Percentiles rank a stretch among this genome's conserved stretches.
These are phyloP conservation scores for Didymella glomerata DNA, from an alignment of 2,329 filamentous ascomycete species.

Conservation along the genomic window DNA sequence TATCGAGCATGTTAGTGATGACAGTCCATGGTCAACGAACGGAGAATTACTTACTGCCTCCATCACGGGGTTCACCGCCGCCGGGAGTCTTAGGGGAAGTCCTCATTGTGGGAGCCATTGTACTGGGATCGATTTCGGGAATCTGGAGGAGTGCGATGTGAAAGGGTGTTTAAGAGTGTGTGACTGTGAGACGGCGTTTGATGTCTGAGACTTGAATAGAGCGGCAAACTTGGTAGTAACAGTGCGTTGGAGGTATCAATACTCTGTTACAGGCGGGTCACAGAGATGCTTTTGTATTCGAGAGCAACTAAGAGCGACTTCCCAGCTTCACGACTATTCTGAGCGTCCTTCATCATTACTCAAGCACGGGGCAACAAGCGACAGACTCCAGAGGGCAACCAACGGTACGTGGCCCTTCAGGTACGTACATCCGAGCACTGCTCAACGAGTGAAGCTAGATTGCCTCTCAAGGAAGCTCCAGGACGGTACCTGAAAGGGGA, in stretches of 20 bases:
- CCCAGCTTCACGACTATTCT: slow-evolving; percentile 26
- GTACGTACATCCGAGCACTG: slow-evolving; percentile 37
- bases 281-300: slow-evolving; percentile 36
- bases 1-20: slow-evolving; percentile 23
- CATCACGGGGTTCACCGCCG: slow-evolving; percentile 28
- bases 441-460: slow-evolving; percentile 47
- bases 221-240: slow-evolving; percentile 27
- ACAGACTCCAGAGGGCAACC: slow-evolving; percentile 44
- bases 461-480: slow-evolving; percentile 38
- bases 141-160: slow-evolving; percentile 14
- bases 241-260: slow-evolving; percentile 30
- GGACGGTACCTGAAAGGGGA: slow-evolving; percentile 42
- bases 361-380: slow-evolving; percentile 39
- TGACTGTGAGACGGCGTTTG: slow-evolving; percentile 26
- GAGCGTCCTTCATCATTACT: slow-evolving; percentile 32
- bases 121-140: slow-evolving; percentile 17
- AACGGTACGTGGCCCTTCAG: slow-evolving; percentile 44
- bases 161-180: slow-evolving; percentile 29
- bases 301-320: slow-evolving; percentile 22
- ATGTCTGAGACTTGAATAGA: slow-evolving; percentile 35
- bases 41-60: slow-evolving; percentile 31
- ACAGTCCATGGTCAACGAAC: slow-evolving; percentile 1
- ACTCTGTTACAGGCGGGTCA: slow-evolving; percentile 31
- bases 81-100: slow-evolving; percentile 25
- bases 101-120: slow-evolving; percentile 24